Conservation (phyloP, 2,329 filamentous ascomycete genomes). For the Colletotrichum sp. region DNA sequence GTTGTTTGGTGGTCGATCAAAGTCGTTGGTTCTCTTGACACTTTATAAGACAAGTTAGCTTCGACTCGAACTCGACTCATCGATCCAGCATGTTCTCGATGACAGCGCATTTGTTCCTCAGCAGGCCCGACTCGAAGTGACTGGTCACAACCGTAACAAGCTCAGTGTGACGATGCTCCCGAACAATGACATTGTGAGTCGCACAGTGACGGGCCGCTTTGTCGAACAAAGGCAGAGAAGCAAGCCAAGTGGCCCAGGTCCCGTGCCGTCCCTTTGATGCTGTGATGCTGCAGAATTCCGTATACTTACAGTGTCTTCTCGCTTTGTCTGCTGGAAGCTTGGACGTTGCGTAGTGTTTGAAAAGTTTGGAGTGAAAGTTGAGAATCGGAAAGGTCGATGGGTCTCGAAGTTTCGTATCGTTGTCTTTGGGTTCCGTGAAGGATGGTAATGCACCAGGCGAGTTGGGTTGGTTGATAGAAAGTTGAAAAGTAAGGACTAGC, state of each 20-base stretch:
- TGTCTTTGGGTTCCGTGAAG: constrained; percentile 18
- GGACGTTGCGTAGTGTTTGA: constrained; percentile 6
- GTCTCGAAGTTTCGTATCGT: constrained; percentile 18
- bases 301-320: constrained; percentile 20
- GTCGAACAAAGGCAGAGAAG: constrained; percentile 13
- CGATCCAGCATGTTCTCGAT: constrained; percentile 1
- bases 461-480: constrained; percentile 25
- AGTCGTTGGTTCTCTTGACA: constrained; percentile 11
- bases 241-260: background rate
- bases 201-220: constrained; percentile 3
- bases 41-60: constrained; percentile 13
- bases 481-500: constrained; percentile 40
- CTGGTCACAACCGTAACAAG: background rate
- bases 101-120: constrained; percentile 13
- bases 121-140: constrained; percentile 17
- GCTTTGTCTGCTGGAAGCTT: constrained; percentile 17
- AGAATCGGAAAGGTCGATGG: constrained; percentile 14
- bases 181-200: constrained; percentile 18
- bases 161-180: background rate
- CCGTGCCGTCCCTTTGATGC: background rate
- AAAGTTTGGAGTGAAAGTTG: constrained; percentile 7
- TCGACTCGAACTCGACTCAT: background rate
- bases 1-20: background rate
- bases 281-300: background rate
- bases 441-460: constrained; percentile 28